Evolutionary conservation across 140 eudicot species (phyloP).

Genomic region (Stevia rebaudiana): DNA sequence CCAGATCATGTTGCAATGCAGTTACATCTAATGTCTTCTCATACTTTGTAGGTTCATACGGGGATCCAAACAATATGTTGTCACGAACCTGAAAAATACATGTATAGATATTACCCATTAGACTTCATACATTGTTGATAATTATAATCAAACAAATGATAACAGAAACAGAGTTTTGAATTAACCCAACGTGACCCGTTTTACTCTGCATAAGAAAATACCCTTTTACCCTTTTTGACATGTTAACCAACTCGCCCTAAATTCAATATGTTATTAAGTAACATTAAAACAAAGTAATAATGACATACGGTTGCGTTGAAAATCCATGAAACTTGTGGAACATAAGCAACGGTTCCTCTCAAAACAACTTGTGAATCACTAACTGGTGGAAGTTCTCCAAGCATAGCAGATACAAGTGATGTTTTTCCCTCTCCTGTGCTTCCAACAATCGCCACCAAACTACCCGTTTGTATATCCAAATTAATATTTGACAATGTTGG

Average conservation of each 20-base stretch:
- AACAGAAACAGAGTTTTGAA: not conserved
- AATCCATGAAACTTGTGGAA: constrained; percentile 97
- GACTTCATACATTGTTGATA: constrained; percentile 7
- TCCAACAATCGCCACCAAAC: constrained; percentile 85
- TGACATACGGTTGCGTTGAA: constrained; percentile 88
- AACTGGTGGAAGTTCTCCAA: constrained; percentile 87
- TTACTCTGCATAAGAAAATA: not conserved
- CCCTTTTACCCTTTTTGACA: not conserved
- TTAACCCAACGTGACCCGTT: not conserved
- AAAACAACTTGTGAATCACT: constrained; percentile 56
- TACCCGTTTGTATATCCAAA: constrained; percentile 70
- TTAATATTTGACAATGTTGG: constrained; percentile 75
- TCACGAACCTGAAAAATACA: constrained; percentile 68
- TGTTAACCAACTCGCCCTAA: not conserved
- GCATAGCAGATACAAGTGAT: constrained; percentile 89
- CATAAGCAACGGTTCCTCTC: constrained; percentile 91
- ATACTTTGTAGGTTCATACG: constrained; percentile 55
- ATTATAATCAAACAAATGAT: not conserved
- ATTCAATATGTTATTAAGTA: not conserved
- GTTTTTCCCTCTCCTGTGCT: constrained; percentile 98
- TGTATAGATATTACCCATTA: not conserved
- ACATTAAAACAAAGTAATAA: not conserved
- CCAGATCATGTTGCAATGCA: constrained; percentile 77
- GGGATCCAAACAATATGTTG: constrained; percentile 84
- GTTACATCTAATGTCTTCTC: constrained; percentile 74